Conservation (phyloP, 1,284 basidiomycete species). For the Fistulinella cinereoalba region DNA sequence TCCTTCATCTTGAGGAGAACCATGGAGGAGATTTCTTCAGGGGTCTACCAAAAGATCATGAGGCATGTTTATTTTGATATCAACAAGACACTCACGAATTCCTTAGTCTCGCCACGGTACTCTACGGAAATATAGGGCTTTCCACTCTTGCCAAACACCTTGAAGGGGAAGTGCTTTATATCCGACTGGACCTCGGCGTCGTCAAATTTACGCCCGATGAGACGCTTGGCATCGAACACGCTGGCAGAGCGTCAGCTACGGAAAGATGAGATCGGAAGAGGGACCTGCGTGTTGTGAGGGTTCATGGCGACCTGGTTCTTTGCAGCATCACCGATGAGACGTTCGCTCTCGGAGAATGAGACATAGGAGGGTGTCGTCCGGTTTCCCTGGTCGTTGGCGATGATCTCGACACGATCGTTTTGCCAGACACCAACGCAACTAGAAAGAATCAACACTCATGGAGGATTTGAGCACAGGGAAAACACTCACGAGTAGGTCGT, state of each 20-base stretch:
- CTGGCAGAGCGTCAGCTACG: constrained; percentile 36
- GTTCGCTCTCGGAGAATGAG: constrained; percentile 90
- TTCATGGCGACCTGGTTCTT: constrained; percentile 95
- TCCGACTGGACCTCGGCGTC: constrained; percentile 93
- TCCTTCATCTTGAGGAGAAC: constrained; percentile 98
- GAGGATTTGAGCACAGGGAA: not conserved
- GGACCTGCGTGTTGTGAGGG: constrained; percentile 66
- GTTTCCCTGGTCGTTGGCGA: constrained; percentile 97
- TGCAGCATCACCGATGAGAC: constrained; percentile 93
- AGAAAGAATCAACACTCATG: constrained; percentile 13
- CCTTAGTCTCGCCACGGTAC: constrained; percentile 90
- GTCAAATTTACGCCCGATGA: constrained; percentile 83
- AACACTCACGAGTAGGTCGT: constrained; percentile 78
- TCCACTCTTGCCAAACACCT: constrained; percentile 74
- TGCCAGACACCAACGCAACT: constrained; percentile 95
- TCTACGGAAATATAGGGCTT: constrained; percentile 90
- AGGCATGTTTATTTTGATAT: constrained; percentile 6
- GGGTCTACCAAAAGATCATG: constrained; percentile 52
- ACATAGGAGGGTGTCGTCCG: constrained; percentile 95
- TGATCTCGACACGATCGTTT: constrained; percentile 98
- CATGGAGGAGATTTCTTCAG: constrained; percentile 98
- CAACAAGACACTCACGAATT: constrained; percentile 66
- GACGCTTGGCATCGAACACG: constrained; percentile 87
- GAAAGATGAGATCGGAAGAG: constrained; percentile 11
- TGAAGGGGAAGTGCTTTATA: constrained; percentile 96